Evolutionary conservation across 2,329 filamentous ascomycete species (phyloP).

Genomic region (Claviceps sp.): DNA sequence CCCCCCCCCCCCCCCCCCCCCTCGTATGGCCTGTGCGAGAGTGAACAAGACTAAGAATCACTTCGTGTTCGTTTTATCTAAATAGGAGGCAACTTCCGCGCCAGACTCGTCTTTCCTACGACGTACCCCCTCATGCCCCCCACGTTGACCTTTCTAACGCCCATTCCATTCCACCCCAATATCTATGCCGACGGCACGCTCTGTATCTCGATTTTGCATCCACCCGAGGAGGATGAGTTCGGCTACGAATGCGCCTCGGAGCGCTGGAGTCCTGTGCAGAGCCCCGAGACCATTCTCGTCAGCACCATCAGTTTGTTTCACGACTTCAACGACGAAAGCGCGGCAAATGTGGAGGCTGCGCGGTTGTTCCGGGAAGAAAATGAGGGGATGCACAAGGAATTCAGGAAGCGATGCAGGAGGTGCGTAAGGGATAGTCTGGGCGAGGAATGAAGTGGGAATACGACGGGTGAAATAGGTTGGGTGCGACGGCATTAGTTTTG

Average conservation of each 20-base stretch:
- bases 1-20: too few relatives aligned
- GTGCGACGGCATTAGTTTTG: too few relatives aligned
- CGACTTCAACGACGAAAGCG: conserved; percentile 87
- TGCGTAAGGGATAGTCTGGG: conserved; percentile 74
- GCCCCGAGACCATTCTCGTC: conserved; percentile 84
- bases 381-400: conserved; percentile 50
- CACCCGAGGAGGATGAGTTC: conserved; percentile 84
- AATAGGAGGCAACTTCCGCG: conserved; percentile 81
- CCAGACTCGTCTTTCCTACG: conserved; percentile 66
- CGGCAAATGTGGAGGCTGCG: conserved; percentile 90
- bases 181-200: conserved; percentile 79
- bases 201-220: conserved; percentile 94
- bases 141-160: conserved; percentile 71
- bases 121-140: conserved; percentile 84
- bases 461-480: too few relatives aligned
- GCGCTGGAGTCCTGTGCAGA: conserved; percentile 90
- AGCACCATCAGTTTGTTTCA: conserved; percentile 87
- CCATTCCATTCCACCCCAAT: conserved; percentile 86
- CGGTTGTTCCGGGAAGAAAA: conserved; percentile 72
- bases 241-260: conserved; percentile 86
- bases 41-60: too few relatives aligned
- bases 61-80: too few relatives aligned
- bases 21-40: too few relatives aligned
- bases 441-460: conserved; percentile 36
- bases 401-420: conserved; percentile 62